Percentiles rank a stretch among this genome's conserved stretches.
These are phyloP conservation scores for Citrullus amarus DNA, from an alignment of 306 rosid species.

Conservation along the genomic window DNA sequence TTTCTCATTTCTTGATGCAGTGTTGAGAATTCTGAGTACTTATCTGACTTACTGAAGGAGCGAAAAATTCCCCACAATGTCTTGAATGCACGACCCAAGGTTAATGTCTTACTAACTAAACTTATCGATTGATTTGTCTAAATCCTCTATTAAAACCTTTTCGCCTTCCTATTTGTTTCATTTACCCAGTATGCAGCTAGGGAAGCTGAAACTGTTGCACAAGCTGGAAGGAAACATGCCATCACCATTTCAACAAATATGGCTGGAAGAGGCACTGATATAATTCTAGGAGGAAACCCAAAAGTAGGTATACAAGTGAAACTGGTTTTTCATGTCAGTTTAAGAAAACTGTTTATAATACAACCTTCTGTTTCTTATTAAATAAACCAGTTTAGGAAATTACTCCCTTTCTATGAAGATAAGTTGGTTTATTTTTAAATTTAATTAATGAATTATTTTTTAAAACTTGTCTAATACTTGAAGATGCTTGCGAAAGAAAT, in stretches of 20 bases:
- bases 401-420: not conserved
- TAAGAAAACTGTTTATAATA: not conserved
- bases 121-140: conserved; percentile 10
- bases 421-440: conserved; percentile 7
- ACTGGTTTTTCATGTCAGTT: conserved; percentile 8
- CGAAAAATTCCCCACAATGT: conserved; percentile 84
- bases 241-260: conserved; percentile 94
- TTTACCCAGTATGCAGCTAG: conserved; percentile 75
- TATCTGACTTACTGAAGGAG: conserved; percentile 72
- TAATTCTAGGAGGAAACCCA: conserved; percentile 98
- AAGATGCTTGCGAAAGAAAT: conserved; percentile 95
- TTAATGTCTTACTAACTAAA: conserved; percentile 17
- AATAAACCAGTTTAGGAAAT: not conserved
- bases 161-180: not conserved
- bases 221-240: conserved; percentile 90
- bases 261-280: conserved; percentile 99
- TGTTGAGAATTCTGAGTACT: conserved; percentile 84
- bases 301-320: conserved; percentile 43
- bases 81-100: conserved; percentile 93
- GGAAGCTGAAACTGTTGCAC: conserved; percentile 94
- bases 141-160: not conserved
- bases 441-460: conserved; percentile 6
- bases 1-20: conserved; percentile 39
- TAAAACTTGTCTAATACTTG: conserved; percentile 7
- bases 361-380: not conserved